Conservation (phyloP, 2,329 filamentous ascomycete species). For the Penicillium sp. region DNA sequence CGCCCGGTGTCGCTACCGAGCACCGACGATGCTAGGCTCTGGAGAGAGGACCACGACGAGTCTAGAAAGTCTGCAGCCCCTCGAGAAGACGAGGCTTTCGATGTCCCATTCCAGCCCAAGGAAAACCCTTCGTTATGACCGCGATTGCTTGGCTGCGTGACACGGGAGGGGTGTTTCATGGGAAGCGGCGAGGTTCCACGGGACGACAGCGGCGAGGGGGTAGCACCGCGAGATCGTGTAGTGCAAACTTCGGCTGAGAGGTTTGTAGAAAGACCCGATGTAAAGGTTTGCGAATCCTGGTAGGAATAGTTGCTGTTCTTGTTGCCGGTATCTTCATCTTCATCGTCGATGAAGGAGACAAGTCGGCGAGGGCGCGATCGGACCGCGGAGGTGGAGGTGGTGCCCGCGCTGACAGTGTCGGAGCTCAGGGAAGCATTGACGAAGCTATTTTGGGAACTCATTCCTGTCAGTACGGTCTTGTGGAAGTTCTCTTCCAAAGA, state of each 20-base stretch:
- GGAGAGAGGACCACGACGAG: slow-evolving; percentile 52
- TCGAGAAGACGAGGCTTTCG: slow-evolving; percentile 28
- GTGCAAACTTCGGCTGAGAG: slow-evolving; percentile 22
- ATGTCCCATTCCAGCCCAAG: slow-evolving; percentile 29
- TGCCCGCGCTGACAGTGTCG: slow-evolving; percentile 35
- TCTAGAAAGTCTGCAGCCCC: slow-evolving; percentile 44
- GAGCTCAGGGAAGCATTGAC: slow-evolving; percentile 40
- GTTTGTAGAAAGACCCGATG: slow-evolving; percentile 34
- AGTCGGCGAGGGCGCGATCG: slow-evolving; percentile 48
- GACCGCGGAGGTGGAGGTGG: slow-evolving; percentile 42
- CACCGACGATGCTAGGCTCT: slow-evolving; percentile 52
- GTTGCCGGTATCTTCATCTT: slow-evolving; percentile 26
- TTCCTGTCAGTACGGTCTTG: slow-evolving; percentile 35
- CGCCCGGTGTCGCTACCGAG: slow-evolving; percentile 44
- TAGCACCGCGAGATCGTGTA: slow-evolving; percentile 43
- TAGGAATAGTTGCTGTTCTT: slow-evolving; percentile 29
- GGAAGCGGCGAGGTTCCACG: slow-evolving; percentile 43
- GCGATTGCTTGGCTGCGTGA: slow-evolving; percentile 28
- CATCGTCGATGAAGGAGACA: slow-evolving; percentile 46
- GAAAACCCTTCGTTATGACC: slow-evolving; percentile 25
- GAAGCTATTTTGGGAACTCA: slow-evolving; percentile 45
- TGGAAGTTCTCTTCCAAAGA: slow-evolving; percentile 20
- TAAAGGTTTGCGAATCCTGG: slow-evolving; percentile 29
- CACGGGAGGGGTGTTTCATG: slow-evolving; percentile 41
- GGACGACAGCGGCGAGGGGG: slow-evolving; percentile 43